phyloP scores from a whole-genome alignment of 2,329 filamentous ascomycete genomes.

The Talaromyces marneffei region DNA sequence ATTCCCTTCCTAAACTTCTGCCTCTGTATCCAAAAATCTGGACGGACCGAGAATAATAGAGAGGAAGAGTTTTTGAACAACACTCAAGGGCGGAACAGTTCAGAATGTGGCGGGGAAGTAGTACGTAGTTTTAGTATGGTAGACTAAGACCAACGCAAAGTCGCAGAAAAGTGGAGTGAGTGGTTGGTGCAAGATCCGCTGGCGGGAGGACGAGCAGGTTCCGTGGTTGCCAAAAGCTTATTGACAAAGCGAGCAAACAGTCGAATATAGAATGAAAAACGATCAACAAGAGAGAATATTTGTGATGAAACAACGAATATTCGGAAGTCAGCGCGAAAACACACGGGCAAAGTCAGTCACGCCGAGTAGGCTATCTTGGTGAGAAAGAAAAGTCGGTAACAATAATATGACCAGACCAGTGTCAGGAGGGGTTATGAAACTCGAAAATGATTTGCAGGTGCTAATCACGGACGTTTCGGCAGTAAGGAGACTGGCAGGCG shows the following conservation, averaged over 20 bases:
- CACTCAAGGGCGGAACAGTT: neutral
- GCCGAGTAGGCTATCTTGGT: neutral
- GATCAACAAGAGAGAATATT: no score
- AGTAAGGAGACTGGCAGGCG: neutral
- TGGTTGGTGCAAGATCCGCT: neutral
- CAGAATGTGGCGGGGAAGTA: slow-evolving; percentile 7
- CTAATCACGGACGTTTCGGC: neutral
- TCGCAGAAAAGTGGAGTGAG: slow-evolving; percentile 1
- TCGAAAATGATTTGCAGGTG: neutral
- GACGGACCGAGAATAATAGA: neutral
- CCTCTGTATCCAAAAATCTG: neutral
- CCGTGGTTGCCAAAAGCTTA: neutral
- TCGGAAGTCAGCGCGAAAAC: neutral
- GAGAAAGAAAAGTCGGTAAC: neutral
- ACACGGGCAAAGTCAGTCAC: neutral
- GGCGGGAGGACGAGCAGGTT: neutral
- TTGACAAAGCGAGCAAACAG: neutral
- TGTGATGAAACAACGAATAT: neutral
- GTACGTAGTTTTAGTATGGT: neutral
- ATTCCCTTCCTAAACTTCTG: neutral
- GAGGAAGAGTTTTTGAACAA: neutral
- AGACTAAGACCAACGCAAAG: slow-evolving; percentile 3
- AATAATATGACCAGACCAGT: neutral
- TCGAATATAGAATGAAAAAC: neutral
- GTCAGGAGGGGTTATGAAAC: neutral